These are phyloP conservation scores for Globisporangium spinosum DNA, from an alignment of 352 stramenopile genomes.

Conservation along the genomic window DNA sequence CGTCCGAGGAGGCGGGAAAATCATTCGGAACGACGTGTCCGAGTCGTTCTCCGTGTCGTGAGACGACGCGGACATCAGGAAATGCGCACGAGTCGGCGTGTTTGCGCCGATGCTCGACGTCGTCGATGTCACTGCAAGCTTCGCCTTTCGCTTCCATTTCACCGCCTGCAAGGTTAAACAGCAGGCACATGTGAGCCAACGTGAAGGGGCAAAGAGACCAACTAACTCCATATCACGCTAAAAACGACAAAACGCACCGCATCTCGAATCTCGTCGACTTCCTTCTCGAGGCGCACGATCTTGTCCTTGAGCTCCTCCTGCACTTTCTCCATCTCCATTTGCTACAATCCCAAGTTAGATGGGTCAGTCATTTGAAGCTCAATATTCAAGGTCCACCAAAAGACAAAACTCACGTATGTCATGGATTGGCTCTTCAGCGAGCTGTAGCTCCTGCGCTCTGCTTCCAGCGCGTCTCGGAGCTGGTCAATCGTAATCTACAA, in stretches of 20 bases:
- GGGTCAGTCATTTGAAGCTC: slow-evolving; percentile 14
- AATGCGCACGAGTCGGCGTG: slow-evolving; percentile 31
- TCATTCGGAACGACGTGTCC: slow-evolving; percentile 50
- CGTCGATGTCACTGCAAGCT: slow-evolving; percentile 40
- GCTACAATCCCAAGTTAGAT: slow-evolving; percentile 20
- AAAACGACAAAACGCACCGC: slow-evolving; percentile 23
- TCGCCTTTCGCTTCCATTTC: slow-evolving; percentile 76
- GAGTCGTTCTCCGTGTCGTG: slow-evolving; percentile 57
- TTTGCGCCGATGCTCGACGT: slow-evolving; percentile 20
- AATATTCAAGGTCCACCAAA: background rate
- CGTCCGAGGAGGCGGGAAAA: slow-evolving; percentile 35
- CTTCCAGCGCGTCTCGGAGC: slow-evolving; percentile 33
- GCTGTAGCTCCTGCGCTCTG: slow-evolving; percentile 30
- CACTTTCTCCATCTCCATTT: slow-evolving; percentile 38
- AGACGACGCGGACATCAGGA: slow-evolving; percentile 54
- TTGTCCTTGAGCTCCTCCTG: slow-evolving; percentile 54
- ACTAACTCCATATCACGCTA: background rate
- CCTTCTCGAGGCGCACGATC: slow-evolving; percentile 59
- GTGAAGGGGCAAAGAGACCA: too few relatives aligned
- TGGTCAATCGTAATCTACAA: slow-evolving; percentile 34
- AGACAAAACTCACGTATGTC: slow-evolving; percentile 26
- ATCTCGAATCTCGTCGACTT: slow-evolving; percentile 56
- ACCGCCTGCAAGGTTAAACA: slow-evolving; percentile 16
- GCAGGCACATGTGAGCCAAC: slow-evolving; percentile 3
- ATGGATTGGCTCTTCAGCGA: slow-evolving; percentile 39